Base-by-base conservation (phyloP, 352 stramenopile genomes). In the Saprolegnia diclina region DNA sequence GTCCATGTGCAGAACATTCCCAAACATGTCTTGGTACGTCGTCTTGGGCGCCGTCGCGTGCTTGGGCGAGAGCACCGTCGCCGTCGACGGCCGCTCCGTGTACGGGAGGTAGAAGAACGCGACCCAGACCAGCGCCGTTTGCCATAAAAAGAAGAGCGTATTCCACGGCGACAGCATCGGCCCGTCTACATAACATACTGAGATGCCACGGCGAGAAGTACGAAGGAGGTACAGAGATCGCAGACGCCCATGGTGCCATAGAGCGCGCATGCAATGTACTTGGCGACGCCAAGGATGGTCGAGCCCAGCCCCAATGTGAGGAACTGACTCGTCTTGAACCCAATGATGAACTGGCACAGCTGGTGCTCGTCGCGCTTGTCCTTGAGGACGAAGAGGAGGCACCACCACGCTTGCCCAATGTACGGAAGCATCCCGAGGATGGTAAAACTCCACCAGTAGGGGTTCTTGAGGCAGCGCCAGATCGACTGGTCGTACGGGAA, bases 281-380 rank as follows among this genome's bases (percentile, higher is more conserved):
- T 68, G 13, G 79, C 71, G 13, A 93, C 69, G 3, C 86, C 88
- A 40, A 88, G 77, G 18, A 80, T 71, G 48, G 82, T 89, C 64
- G 87, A 79, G 64, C 91, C 72, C 19, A 95, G 74, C 0, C 90
- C 90, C 22, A 95, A 78, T 18, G 87, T 92, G 53, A 96, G 87
- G 65, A 97, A 97, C 71, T 96, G 89, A 6, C 88, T 87, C n/a
- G 81, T 82, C 54, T 96, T 92, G 75, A 97, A 96, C 18, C 87
- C 85, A 19, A 96, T 83, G 56, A 97, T 96, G 45, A 97, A 97
- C 65, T 97, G 81, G 64, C 87, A 95, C n/a, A 97, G 74, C 67
- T 96, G 89, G 65, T 95, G 91, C 73, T 97, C 90, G 73, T 97
- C 91, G 35, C 84, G 92, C 71, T 96, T 96, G 79, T 97, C 88